Conservation (phyloP, 129 eudicot species). For the Centrapalus pauciflorus region DNA sequence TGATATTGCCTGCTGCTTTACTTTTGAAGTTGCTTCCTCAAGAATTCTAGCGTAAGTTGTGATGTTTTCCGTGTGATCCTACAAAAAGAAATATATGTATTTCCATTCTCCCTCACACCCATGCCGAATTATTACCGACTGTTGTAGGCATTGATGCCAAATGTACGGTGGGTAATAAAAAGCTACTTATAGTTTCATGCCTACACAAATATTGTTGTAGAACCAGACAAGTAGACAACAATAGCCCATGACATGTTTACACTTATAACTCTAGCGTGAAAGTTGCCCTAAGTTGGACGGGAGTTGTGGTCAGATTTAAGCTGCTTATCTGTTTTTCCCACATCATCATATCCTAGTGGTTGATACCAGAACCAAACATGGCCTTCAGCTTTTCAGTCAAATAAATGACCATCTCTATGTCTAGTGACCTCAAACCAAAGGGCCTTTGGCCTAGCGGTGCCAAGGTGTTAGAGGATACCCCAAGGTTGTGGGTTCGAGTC, state of each 20-base stretch:
- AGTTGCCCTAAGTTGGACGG: neutral
- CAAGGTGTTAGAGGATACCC: no score
- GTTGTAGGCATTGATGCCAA: neutral
- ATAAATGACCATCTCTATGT: no score
- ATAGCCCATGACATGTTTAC: neutral
- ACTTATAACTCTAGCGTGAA: neutral
- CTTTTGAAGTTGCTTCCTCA: slow-evolving; percentile 6
- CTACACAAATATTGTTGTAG: neutral
- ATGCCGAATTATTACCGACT: no score
- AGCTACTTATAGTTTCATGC: neutral
- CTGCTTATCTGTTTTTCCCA: no score
- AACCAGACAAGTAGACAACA: neutral
- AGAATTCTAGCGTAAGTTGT: slow-evolving; percentile 8
- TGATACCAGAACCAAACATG: neutral
- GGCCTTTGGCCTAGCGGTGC: no score
- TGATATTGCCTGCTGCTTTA: slow-evolving; percentile 5
- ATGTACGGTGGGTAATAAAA: neutral
- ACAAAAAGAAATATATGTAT: slow-evolving; percentile 1
- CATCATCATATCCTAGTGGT: neutral
- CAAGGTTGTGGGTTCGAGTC: no score
- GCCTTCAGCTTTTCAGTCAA: no score
- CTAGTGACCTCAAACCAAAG: no score
- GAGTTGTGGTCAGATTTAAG: no score
- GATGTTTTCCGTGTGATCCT: slow-evolving; percentile 3
- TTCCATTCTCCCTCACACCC: no score